A percentile compares a stretch with the other conserved stretches of the same genome.
Evolutionary conservation across 371 early-diverging fungal genomes (phyloP).

Genomic region (Batrachochytrium dendrobatidis): DNA sequence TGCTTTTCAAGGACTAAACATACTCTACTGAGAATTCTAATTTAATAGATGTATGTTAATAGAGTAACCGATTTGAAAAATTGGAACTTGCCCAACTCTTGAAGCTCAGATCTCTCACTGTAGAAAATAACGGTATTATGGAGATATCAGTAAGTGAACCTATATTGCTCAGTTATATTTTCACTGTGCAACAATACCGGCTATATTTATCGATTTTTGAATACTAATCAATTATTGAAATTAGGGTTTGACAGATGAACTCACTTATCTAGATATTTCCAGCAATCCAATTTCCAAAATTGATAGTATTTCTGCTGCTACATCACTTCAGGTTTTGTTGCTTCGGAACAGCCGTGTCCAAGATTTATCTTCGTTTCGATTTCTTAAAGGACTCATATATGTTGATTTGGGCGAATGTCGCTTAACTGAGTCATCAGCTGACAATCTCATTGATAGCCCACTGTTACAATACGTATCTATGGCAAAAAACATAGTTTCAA

Average conservation of each 20-base stretch:
- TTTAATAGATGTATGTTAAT: neutral
- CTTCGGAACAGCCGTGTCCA: constrained; percentile 4
- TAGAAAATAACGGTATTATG: constrained; percentile 13
- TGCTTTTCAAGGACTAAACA: neutral
- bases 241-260: constrained; percentile 9
- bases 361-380: constrained; percentile 14
- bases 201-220: neutral
- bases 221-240: constrained; percentile 7
- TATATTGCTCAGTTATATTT: neutral
- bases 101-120: constrained; percentile 16
- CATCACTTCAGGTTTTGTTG: constrained; percentile 6
- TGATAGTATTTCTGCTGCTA: neutral
- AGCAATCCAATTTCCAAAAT: constrained; percentile 14
- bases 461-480: constrained; percentile 20
- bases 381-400: constrained; percentile 18
- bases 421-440: constrained; percentile 7
- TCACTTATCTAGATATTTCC: constrained; percentile 14
- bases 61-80: constrained; percentile 22
- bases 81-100: constrained; percentile 15
- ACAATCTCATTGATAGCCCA: constrained; percentile 7
- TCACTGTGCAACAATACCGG: neutral
- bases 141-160: constrained; percentile 13
- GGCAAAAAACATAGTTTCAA: constrained; percentile 16
- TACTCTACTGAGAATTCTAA: neutral
- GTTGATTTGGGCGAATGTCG: constrained; percentile 19